Evolutionary conservation across 768 basidiomycete species (phyloP), one percentile per base, ranked within the genome.

Genomic region (Russula abietina): DNA sequence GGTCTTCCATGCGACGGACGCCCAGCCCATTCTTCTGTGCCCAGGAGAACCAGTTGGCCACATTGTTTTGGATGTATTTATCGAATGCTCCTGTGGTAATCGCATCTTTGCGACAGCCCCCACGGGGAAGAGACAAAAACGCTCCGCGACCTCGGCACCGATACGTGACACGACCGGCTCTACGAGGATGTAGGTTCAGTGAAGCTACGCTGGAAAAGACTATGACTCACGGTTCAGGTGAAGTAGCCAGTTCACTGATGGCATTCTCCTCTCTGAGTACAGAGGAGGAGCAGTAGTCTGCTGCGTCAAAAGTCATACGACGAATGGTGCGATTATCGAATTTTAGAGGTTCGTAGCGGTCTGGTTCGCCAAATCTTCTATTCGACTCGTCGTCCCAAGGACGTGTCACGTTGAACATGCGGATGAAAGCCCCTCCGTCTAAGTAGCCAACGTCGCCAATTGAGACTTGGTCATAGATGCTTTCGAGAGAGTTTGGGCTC

Each of bases 391-490:
- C 1, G 24, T 53, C 11, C 53, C 51, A n/a, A n/a, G n/a, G n/a
- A n/a, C n/a, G n/a, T n/a, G n/a, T n/a, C n/a, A n/a, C n/a, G n/a
- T n/a, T n/a, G 57, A 66, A 66, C 30, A 68, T 59, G 41, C 64
- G 60, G 48, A 48, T 24, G 33, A 68, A 69, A 38, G 32, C 22
- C 19, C 68, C 68, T 7, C 59, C 32, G 7, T 28, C 2, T 17
- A 68, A 16, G 48, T 57, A 69, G 22, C 68, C 68, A 45, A 69
- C 68, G 36, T 69, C 68, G 11, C 65, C 68, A 7, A 66, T 56
- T 2, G 46, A 46, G 53, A 69, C 61, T 1, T 28, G 45, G 39
- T 64, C 43, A 30, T 66, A 69, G 19, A 56, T n/a, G 5, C 41
- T 7, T 17, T 43, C 6, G 2, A 17, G 26, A 36, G 68, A 65